These are phyloP conservation scores for Teunomyces panamensis DNA, from an alignment of 805 yeast genomes.

Conservation along the genomic window DNA sequence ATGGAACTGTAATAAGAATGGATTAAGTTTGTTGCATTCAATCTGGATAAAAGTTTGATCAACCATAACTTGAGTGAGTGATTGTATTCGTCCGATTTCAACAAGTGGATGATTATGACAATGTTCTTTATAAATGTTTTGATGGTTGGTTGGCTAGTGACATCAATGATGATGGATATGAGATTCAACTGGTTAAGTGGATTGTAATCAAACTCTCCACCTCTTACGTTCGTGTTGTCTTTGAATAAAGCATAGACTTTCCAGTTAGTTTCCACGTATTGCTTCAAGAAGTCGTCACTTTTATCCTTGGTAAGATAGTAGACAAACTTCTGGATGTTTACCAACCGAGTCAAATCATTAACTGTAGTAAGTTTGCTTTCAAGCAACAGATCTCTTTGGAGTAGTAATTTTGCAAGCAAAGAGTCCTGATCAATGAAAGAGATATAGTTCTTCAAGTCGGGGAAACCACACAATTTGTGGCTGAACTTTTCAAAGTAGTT, in stretches of 20 bases:
- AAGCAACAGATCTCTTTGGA: neutral
- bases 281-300: neutral
- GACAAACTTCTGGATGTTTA: slow-evolving; percentile 50
- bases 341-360: slow-evolving; percentile 20
- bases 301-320: slow-evolving; percentile 18
- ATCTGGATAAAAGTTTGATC: slow-evolving; percentile 53
- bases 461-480: slow-evolving; percentile 61
- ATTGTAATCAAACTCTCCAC: slow-evolving; percentile 63
- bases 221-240: slow-evolving; percentile 27
- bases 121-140: slow-evolving; percentile 36
- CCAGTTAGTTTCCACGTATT: slow-evolving; percentile 9
- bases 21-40: slow-evolving; percentile 57
- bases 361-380: slow-evolving; percentile 1
- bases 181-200: slow-evolving; percentile 65
- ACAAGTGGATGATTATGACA: slow-evolving; percentile 56
- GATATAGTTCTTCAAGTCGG: slow-evolving; percentile 49
- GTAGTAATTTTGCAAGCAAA: neutral
- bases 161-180: slow-evolving; percentile 40
- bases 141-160: slow-evolving; percentile 20
- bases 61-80: slow-evolving; percentile 72
- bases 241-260: slow-evolving; percentile 33
- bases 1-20: slow-evolving; percentile 49
- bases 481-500: slow-evolving; percentile 47
- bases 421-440: neutral
- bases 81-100: slow-evolving; percentile 61